Conservation (phyloP, 805 yeast species). For the Metschnikowia gelsemii region DNA sequence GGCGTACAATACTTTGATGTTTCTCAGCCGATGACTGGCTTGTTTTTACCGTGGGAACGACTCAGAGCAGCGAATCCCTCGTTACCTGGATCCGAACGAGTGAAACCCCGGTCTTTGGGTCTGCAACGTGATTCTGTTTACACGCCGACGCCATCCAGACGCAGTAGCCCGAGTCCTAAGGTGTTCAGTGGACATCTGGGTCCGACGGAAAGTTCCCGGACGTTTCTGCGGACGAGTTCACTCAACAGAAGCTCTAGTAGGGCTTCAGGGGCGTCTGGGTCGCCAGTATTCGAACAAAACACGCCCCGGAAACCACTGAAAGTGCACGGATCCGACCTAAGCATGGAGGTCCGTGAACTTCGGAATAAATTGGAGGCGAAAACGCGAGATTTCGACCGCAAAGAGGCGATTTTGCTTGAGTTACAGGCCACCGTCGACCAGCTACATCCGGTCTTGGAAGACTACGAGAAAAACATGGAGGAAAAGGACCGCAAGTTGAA, state of each 20-base stretch:
- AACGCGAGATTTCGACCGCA: conserved; percentile 37
- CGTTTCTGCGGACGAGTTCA: conserved; percentile 8
- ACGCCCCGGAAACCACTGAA: not conserved
- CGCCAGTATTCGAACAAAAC: conserved; percentile 1
- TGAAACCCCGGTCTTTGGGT: conserved; percentile 7
- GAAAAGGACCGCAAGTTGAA: conserved; percentile 47
- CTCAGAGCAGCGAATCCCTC: conserved; percentile 36
- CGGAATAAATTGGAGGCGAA: conserved; percentile 12
- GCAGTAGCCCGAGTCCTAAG: conserved; percentile 9
- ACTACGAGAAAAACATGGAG: conserved; percentile 43
- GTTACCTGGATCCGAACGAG: conserved; percentile 15
- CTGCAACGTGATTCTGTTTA: conserved; percentile 11
- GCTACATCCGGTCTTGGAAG: conserved; percentile 46
- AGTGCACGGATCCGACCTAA: not conserved
- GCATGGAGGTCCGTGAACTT: conserved; percentile 8
- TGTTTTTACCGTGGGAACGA: conserved; percentile 64
- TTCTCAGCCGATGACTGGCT: conserved; percentile 61
- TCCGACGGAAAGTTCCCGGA: not conserved
- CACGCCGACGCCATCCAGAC: conserved; percentile 17
- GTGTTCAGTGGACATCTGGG: conserved; percentile 1
- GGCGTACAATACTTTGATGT: conserved; percentile 72
- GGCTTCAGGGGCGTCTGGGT: not conserved
- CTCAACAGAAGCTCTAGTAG: conserved; percentile 1
- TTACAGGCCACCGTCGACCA: conserved; percentile 49
- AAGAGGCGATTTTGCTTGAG: conserved; percentile 47